phyloP scores from a whole-genome alignment of 75 land plant genomes.

The Azolla pinnata region DNA sequence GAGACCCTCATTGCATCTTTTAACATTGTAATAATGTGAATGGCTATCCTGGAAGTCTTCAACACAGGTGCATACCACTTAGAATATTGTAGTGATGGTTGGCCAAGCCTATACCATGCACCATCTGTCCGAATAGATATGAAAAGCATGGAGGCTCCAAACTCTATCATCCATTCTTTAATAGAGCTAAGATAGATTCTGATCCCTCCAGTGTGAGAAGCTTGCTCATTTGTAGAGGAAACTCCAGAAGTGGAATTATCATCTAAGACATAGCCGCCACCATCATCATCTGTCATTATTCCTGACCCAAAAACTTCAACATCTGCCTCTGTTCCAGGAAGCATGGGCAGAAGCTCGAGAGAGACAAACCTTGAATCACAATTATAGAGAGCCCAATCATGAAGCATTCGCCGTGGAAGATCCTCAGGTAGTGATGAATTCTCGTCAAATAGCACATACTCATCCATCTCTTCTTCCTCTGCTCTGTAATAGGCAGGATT shows the following conservation, averaged over 20 bases:
- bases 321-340: conserved; percentile 73
- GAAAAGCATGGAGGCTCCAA: conserved; percentile 69
- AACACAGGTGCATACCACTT: conserved; percentile 87
- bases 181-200: conserved; percentile 83
- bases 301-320: conserved; percentile 86
- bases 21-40: conserved; percentile 61
- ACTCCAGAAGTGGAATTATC: conserved; percentile 14
- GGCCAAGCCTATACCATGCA: conserved; percentile 93
- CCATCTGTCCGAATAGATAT: conserved; percentile 73
- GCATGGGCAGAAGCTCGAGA: conserved; percentile 88
- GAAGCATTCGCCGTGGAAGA: conserved; percentile 62
- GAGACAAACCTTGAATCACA: conserved; percentile 80
- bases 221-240: conserved; percentile 21
- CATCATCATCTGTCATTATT: conserved; percentile 77
- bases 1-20: conserved; percentile 68
- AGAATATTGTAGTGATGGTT: conserved; percentile 75
- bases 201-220: conserved; percentile 36
- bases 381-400: conserved; percentile 92
- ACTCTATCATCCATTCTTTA: conserved; percentile 96
- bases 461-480: conserved; percentile 63
- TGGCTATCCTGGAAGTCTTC: conserved; percentile 76
- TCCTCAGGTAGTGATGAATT: conserved; percentile 33
- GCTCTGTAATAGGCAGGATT: conserved; percentile 74
- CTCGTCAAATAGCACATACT: conserved; percentile 59
- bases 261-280: conserved; percentile 60